Evolutionary conservation across 1,284 basidiomycete species (phyloP).

Genomic region (Apiotrichum mycotoxinovorans): DNA sequence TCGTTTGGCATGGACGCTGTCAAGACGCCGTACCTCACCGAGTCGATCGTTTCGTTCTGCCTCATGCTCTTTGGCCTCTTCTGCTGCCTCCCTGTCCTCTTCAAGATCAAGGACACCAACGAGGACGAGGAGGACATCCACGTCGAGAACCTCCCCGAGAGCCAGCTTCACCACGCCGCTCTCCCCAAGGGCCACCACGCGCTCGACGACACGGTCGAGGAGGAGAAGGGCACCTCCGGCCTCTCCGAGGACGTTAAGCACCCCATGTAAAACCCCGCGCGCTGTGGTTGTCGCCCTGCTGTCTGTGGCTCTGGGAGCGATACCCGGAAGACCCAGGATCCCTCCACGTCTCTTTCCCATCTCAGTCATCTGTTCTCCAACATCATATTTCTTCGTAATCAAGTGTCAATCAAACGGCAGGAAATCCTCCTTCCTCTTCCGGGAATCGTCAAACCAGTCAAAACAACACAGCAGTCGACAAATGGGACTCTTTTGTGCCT

Average conservation of each 20-base stretch:
- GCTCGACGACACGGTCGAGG: neutral
- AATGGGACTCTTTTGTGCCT: too few species aligned
- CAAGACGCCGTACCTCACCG: constrained; percentile 37
- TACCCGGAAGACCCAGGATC: too few species aligned
- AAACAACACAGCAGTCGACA: too few species aligned
- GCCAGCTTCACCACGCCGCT: constrained; percentile 23
- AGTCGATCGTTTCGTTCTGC: constrained; percentile 37
- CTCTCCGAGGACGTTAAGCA: neutral
- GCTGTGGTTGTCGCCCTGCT: too few species aligned
- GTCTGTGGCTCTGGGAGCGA: too few species aligned
- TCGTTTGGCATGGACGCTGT: constrained; percentile 57
- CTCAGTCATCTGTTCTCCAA: too few species aligned
- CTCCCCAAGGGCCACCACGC: constrained; percentile 33
- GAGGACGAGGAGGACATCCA: constrained; percentile 29
- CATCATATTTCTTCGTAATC: too few species aligned
- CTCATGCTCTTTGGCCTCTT: constrained; percentile 38
- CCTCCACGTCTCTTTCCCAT: too few species aligned
- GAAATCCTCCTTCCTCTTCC: too few species aligned
- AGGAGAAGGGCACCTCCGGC: constrained; percentile 4
- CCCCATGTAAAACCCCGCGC: too few species aligned
- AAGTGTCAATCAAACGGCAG: too few species aligned
- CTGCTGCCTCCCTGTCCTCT: constrained; percentile 32
- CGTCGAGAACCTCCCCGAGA: constrained; percentile 32
- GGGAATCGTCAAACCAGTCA: too few species aligned
- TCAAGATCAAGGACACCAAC: constrained; percentile 30